Evolutionary conservation across 805 yeast genomes (phyloP), one percentile per base, ranked within the genome.

Genomic region (Clavispora asparagi): DNA sequence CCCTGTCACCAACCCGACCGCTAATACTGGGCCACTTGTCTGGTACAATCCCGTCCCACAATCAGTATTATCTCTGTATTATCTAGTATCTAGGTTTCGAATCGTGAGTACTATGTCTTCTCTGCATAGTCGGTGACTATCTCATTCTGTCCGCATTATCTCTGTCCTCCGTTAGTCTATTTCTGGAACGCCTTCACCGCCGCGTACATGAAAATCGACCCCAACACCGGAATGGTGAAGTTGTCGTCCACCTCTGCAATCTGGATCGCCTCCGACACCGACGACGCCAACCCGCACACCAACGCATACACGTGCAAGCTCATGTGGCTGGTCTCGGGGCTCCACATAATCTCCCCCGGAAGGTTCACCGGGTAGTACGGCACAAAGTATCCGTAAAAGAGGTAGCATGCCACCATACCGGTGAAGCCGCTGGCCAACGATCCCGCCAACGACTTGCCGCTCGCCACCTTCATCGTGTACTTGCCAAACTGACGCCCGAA

Each of bases 151-250:
- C 38, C 10, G 7, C 25, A 33, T 33, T 33, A 16, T n/a, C 14
- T 25, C 28, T 14, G 28, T 19, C 27, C 6, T 19, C 39, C 32
- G n/a, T 12, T 5, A 2, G 14, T n/a, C 35, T 32, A 39, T 31
- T 27, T 30, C 10, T 26, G 30, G 25, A 14, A 25, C 25, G 42
- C 48, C 30, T 37, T 27, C n/a, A 83, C 74, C 17, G 79, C 73
- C 25, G 64, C 65, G 58, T 74, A 73, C 52, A 90, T 70, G 55
- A 85, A 81, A 5, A 76, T 59, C 7, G 95, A 84, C 17, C 96
- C 84, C 38, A 92, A 65, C 1, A 88, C 88, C 7, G 99, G 99
- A 49, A 94, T 92, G 40, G 98, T 91, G 57, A 94, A 79, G 64
- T 94, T 94, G 62, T 94, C 99, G 65, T 94, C 99, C 66, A 91